A percentile compares a stretch with the other conserved stretches of the same genome.
These are phyloP conservation scores for Phytophthora syringae DNA, from an alignment of 352 stramenopile genomes.

Conservation along the genomic window DNA sequence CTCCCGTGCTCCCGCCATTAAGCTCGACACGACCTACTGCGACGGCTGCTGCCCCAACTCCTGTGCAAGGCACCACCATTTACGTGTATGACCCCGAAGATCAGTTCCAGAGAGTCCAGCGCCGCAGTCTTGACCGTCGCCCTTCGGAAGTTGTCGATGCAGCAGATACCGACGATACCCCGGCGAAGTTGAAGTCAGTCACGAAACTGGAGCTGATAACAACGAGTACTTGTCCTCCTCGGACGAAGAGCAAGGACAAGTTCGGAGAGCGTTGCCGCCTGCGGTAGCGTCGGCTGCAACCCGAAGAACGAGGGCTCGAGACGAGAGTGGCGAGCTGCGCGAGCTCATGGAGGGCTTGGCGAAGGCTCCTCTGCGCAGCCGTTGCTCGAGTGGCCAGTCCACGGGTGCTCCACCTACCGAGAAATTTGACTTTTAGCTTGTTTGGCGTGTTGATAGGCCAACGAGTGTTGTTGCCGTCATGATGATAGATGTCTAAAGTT, in stretches of 20 bases:
- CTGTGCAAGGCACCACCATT: conserved; percentile 43
- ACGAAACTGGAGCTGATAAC: conserved; percentile 11
- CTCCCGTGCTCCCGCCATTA: conserved; percentile 14
- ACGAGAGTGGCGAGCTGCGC: conserved; percentile 67
- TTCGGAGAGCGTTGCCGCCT: conserved; percentile 5
- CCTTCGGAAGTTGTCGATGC: conserved; percentile 2
- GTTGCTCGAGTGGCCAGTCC: conserved; percentile 61
- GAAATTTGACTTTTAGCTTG: conserved; percentile 54
- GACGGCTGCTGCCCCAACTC: conserved; percentile 9
- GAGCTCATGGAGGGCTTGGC: conserved; percentile 63
- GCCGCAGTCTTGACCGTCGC: conserved; percentile 23
- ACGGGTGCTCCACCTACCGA: conserved; percentile 56
- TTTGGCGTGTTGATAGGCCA: conserved; percentile 1
- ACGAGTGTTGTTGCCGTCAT: background rate
- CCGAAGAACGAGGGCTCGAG: conserved; percentile 25
- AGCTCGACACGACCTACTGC: conserved; percentile 12
- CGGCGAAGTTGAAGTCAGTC: conserved; percentile 1
- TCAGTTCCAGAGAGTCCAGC: conserved; percentile 44
- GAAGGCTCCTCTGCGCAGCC: conserved; percentile 50
- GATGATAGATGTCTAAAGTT: no score
- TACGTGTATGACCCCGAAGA: conserved; percentile 57
- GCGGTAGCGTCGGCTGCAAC: background rate
- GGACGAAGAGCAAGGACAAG: conserved; percentile 39
- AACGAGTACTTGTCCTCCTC: conserved; percentile 21
- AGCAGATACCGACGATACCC: background rate